These are phyloP conservation scores for Tetrahymena elliotti DNA, from an alignment of 73 alveolate genomes.

Conservation along the genomic window DNA sequence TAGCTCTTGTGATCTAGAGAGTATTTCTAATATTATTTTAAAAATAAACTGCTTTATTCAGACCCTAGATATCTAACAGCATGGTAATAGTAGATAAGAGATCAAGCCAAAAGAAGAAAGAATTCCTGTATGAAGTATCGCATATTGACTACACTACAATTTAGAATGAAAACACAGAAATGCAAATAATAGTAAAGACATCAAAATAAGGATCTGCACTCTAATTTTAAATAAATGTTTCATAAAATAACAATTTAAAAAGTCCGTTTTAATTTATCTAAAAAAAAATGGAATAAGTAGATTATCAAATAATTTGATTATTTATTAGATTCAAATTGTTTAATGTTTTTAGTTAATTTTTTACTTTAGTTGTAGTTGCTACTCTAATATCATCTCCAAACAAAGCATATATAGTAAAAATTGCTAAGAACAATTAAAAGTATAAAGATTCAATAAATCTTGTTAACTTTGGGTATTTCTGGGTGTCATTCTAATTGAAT, in stretches of 20 bases:
- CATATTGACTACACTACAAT: not conserved
- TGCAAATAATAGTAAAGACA: not conserved
- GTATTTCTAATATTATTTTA: conserved; percentile 43
- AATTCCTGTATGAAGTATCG: not conserved
- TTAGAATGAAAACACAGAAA: conserved; percentile 3
- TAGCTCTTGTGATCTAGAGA: conserved; percentile 53
- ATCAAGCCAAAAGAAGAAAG: conserved; percentile 67
- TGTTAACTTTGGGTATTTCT: not conserved
- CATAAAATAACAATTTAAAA: not conserved
- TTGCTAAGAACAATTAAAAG: not conserved
- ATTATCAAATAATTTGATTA: no score
- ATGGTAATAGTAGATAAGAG: conserved; percentile 45
- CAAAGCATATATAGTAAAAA: conserved; percentile 55
- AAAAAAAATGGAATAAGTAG: no score
- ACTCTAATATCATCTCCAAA: conserved; percentile 69
- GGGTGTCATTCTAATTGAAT: not conserved
- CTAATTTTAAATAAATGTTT: not conserved
- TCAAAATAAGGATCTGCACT: not conserved
- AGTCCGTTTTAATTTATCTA: not conserved
- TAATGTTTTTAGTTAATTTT: not conserved
- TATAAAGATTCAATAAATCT: not conserved
- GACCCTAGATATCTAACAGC: conserved; percentile 47
- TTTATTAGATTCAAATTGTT: no score
- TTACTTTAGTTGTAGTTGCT: conserved; percentile 11
- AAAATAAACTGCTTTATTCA: conserved; percentile 44